Evolutionary conservation across 345 rosid species (phyloP), one percentile per base, ranked within the genome.

Genomic region (Aquilaria sinensis): DNA sequence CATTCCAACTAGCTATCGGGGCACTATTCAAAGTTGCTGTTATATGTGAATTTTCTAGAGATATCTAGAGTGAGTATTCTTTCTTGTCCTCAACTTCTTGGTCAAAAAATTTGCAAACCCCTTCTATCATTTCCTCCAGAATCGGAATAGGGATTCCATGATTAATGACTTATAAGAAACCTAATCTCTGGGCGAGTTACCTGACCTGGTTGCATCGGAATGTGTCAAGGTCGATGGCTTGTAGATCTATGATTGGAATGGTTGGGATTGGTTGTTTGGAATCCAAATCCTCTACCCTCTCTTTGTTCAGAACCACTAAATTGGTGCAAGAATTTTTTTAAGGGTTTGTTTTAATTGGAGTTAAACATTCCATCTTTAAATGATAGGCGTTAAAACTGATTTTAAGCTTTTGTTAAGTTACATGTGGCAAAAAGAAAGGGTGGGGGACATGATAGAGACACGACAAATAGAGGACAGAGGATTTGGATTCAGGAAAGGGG

Each of bases 151-250:
- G 77, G 48, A 85, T 68, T 50, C 83, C 78, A 16, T 85, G 85
- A 16, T 82, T 85, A 54, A 82, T 63, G 41, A 82, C 58, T 59
- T 80, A 85, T 51, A 85, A 80, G 52, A 85, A 72, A 4, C 83
- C 85, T 79, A 80, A 80, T 1, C 48, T 67, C 76, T 76, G 76
- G 0, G 76, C 69, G 5, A 81, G 80, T 0, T 50, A 57, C 56
- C 76, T 46, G 45, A 72, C 58, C 51, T 55, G 53, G 48, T 53
- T 29, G 29, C 65, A 75, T 11, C 16, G 47, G 16, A 3, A 9
- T 47, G 66, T 8, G 30, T 67, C 58, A 12, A 9, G 50, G 13
- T 41, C 43, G 48, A 72, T 4, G 48, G 53, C 64, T 52, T 56
- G 11, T 10, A 83, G 70, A 66, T 81, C 80, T 60, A 85, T 74